Conservation (phyloP, 768 basidiomycete genomes). For the Naganishia randhawae region DNA sequence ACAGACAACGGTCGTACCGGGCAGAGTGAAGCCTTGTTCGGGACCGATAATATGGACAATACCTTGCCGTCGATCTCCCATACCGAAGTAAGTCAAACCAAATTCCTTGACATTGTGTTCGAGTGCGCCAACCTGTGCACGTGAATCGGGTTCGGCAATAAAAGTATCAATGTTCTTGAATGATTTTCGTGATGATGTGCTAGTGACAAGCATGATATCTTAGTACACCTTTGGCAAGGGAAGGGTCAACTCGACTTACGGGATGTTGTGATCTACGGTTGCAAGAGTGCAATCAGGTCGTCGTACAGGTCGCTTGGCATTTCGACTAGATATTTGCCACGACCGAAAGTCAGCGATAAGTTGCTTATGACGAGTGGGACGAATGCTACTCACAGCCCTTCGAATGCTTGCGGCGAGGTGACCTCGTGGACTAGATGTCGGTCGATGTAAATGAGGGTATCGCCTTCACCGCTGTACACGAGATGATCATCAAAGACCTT, state of each 20-base stretch:
- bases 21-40: constrained; percentile 81
- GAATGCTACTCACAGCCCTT: constrained; percentile 62
- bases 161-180: constrained; percentile 69
- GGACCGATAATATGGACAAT: constrained; percentile 88
- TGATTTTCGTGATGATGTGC: constrained; percentile 69
- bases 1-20: constrained; percentile 63
- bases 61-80: constrained; percentile 82
- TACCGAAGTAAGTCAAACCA: constrained; percentile 84
- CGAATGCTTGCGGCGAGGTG: constrained; percentile 89
- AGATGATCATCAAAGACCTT: constrained; percentile 98
- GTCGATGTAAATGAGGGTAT: constrained; percentile 54
- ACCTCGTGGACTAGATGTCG: constrained; percentile 78
- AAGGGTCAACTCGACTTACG: constrained; percentile 56
- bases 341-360: background rate
- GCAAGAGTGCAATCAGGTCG: constrained; percentile 84
- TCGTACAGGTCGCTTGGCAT: constrained; percentile 70
- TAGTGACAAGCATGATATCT: constrained; percentile 41
- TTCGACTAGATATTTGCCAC: constrained; percentile 55
- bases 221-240: no score
- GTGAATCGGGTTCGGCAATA: constrained; percentile 77
- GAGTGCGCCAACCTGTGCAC: constrained; percentile 74
- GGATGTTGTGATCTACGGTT: constrained; percentile 82
- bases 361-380: constrained; percentile 28
- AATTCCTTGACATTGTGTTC: constrained; percentile 89
- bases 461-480: constrained; percentile 59